Evolutionary conservation across 2,329 filamentous ascomycete genomes (phyloP).

Genomic region (Clonostachys chloroleuca): DNA sequence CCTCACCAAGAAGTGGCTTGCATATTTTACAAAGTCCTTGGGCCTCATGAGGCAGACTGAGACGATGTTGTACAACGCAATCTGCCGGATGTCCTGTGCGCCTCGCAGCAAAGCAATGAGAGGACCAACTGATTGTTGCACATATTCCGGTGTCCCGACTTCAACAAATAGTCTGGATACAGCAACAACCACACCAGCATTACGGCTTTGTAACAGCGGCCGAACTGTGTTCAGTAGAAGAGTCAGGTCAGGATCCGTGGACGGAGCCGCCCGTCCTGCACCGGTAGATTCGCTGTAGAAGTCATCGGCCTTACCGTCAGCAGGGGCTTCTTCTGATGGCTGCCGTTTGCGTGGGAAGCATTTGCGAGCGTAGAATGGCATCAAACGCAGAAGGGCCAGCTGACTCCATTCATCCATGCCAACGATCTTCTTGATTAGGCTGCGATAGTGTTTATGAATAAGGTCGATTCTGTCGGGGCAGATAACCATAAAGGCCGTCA

Average conservation of each 20-base stretch:
- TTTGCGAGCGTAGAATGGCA: slow-evolving; percentile 79
- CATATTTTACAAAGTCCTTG: slow-evolving; percentile 78
- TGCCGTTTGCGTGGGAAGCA: slow-evolving; percentile 76
- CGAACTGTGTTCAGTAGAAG: slow-evolving; percentile 75
- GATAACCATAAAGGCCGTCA: slow-evolving; percentile 82
- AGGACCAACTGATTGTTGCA: slow-evolving; percentile 73
- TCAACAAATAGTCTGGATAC: slow-evolving; percentile 83
- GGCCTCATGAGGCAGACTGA: slow-evolving; percentile 79
- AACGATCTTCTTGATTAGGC: slow-evolving; percentile 81
- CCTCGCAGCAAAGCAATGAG: slow-evolving; percentile 81
- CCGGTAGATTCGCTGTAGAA: slow-evolving; percentile 72
- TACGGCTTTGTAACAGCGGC: slow-evolving; percentile 86
- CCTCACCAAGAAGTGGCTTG: slow-evolving; percentile 84
- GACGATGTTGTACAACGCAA: slow-evolving; percentile 91
- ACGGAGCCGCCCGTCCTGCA: slow-evolving; percentile 41
- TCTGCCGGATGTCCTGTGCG: slow-evolving; percentile 80
- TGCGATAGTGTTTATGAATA: slow-evolving; percentile 85
- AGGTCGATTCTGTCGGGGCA: slow-evolving; percentile 86
- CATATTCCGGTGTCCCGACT: slow-evolving; percentile 74
- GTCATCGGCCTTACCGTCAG: slow-evolving; percentile 48
- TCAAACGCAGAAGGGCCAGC: slow-evolving; percentile 73
- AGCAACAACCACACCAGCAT: slow-evolving; percentile 86
- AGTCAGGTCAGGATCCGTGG: slow-evolving; percentile 78
- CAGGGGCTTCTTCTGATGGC: slow-evolving; percentile 32
- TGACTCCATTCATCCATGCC: slow-evolving; percentile 99